These are phyloP conservation scores for Trypanosomatidae sp. DNA, from an alignment of 208 protist species.

Conservation along the genomic window DNA sequence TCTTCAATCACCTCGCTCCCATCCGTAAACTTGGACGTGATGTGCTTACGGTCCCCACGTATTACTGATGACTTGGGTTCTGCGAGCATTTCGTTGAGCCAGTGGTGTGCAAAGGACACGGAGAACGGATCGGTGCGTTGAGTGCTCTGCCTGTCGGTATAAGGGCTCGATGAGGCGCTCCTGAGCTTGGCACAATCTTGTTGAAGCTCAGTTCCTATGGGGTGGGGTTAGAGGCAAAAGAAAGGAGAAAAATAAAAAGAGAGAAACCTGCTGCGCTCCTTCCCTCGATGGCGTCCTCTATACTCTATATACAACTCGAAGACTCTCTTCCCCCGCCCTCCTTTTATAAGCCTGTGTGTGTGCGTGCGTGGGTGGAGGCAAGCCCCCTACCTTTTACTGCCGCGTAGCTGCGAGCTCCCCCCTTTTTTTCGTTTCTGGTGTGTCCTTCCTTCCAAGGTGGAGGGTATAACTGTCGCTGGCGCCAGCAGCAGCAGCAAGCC, in stretches of 20 bases:
- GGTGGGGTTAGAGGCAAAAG: constrained; percentile 3
- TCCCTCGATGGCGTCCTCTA: not conserved
- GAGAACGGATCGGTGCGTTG: not conserved
- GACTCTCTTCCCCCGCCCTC: not conserved
- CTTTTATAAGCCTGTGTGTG: not conserved
- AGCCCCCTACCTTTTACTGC: not conserved
- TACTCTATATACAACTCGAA: not conserved
- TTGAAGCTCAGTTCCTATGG: not conserved
- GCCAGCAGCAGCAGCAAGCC: not conserved
- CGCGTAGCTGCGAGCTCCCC: not conserved
- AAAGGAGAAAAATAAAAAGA: constrained; percentile 6
- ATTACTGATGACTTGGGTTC: constrained; percentile 86
- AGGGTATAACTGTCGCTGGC: not conserved
- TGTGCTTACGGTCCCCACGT: constrained; percentile 68
- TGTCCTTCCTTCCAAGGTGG: not conserved
- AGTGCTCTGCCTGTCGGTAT: not conserved
- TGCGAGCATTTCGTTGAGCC: constrained; percentile 38
- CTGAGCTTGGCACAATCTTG: not conserved
- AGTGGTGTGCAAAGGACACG: not conserved
- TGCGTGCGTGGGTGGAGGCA: not conserved
- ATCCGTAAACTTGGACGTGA: constrained; percentile 90
- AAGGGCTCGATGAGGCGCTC: not conserved
- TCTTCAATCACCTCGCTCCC: constrained; percentile 92
- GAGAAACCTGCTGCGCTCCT: not conserved
- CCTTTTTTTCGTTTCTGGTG: not conserved